Evolutionary conservation across 2,329 filamentous ascomycete genomes (phyloP).

Genomic region (Aschersonia sp.): DNA sequence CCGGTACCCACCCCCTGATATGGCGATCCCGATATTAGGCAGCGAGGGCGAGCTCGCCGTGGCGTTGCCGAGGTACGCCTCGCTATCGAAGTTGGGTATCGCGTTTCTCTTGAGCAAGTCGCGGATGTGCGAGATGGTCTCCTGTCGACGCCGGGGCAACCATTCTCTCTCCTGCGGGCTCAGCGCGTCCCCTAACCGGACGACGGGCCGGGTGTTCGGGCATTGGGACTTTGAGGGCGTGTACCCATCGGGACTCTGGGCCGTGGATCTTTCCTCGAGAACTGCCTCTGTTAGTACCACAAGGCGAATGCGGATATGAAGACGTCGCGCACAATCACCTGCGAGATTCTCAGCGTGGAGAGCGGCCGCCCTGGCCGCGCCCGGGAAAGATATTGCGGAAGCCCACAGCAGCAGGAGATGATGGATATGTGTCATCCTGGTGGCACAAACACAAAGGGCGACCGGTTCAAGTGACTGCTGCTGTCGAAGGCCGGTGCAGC

Average conservation of each 20-base stretch:
- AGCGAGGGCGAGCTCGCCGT: slow-evolving; percentile 17
- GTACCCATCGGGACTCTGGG: slow-evolving; percentile 36
- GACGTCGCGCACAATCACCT: too few relatives aligned
- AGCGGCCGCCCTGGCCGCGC: too few relatives aligned
- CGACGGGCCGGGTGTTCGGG: slow-evolving; percentile 49
- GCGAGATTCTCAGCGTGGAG: too few relatives aligned
- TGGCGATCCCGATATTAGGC: slow-evolving; percentile 55
- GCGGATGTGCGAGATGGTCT: slow-evolving; percentile 59
- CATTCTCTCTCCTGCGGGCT: slow-evolving; percentile 63
- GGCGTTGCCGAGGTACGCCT: slow-evolving; percentile 43
- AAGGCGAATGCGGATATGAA: too few relatives aligned
- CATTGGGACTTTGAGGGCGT: slow-evolving; percentile 54
- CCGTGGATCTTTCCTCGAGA: not conserved
- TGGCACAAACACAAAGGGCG: too few relatives aligned
- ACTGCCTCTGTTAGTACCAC: not conserved
- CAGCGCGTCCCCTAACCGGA: slow-evolving; percentile 47
- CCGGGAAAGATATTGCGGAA: too few relatives aligned
- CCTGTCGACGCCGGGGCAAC: slow-evolving; percentile 55
- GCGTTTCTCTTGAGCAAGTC: slow-evolving; percentile 56
- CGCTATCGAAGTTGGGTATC: slow-evolving; percentile 65
- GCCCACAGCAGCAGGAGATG: too few relatives aligned
- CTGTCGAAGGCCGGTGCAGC: too few relatives aligned
- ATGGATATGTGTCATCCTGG: too few relatives aligned
- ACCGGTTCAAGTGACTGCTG: too few relatives aligned
- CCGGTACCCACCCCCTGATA: slow-evolving; percentile 74